phyloP scores from a whole-genome alignment of 148 eudicot genomes.

The Suaeda aralocaspica region DNA sequence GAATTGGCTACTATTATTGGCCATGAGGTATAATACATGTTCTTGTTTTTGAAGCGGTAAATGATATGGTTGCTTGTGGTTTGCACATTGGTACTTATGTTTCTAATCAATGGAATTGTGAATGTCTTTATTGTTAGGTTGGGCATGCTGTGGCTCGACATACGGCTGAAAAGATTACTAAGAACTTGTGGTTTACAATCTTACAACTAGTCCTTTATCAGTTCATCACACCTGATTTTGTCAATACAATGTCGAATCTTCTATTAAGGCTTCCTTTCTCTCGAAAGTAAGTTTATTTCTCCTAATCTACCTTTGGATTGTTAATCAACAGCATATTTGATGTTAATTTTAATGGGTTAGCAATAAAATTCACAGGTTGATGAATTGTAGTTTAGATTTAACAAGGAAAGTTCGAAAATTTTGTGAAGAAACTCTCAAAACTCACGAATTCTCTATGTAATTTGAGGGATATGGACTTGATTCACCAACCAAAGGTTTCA shows the following conservation, averaged over 20 bases:
- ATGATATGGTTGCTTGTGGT: background rate
- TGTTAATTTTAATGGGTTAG: background rate
- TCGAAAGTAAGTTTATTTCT: constrained; percentile 46
- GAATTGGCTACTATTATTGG: constrained; percentile 87
- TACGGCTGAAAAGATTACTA: constrained; percentile 67
- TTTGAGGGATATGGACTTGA: no score
- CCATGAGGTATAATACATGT: constrained; percentile 61
- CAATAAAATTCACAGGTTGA: no score
- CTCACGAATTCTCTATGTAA: no score
- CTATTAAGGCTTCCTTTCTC: constrained; percentile 78
- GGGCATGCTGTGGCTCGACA: constrained; percentile 93
- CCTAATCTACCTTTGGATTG: background rate
- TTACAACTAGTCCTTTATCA: constrained; percentile 68
- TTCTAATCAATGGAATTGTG: constrained; percentile 4
- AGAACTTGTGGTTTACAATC: constrained; percentile 69
- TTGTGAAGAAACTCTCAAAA: no score
- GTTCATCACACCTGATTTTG: constrained; percentile 71
- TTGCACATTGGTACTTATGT: background rate
- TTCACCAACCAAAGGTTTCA: no score
- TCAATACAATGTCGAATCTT: constrained; percentile 64
- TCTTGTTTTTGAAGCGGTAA: background rate
- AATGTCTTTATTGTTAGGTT: constrained; percentile 41
- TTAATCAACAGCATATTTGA: background rate
- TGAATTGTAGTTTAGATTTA: no score
- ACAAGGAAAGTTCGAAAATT: no score